These are phyloP conservation scores for Cyclotella sp. DNA, from an alignment of 108 stramenopile species.

Conservation along the genomic window DNA sequence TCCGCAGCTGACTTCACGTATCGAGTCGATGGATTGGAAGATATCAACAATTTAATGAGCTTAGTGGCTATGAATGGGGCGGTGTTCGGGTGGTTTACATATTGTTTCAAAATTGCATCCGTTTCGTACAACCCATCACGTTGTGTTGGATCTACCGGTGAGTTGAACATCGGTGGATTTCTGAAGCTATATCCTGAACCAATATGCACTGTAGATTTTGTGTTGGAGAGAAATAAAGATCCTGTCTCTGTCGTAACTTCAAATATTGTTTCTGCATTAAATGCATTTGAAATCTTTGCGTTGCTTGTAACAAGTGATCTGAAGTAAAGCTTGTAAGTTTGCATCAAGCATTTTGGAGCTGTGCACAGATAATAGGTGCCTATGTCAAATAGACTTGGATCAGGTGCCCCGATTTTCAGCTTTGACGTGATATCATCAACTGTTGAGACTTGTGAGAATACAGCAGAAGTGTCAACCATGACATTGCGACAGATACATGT, in stretches of 20 bases:
- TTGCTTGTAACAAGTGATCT: slow-evolving; percentile 17
- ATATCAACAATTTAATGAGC: slow-evolving; percentile 56
- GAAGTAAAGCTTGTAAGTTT: slow-evolving; percentile 12
- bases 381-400: slow-evolving; percentile 17
- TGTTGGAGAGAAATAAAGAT: slow-evolving; percentile 45
- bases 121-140: slow-evolving; percentile 44
- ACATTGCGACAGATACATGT: slow-evolving; percentile 29
- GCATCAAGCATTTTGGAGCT: slow-evolving; percentile 7
- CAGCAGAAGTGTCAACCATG: slow-evolving; percentile 9
- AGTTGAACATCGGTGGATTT: slow-evolving; percentile 41
- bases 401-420: slow-evolving; percentile 30
- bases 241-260: slow-evolving; percentile 39
- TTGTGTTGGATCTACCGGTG: slow-evolving; percentile 19
- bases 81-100: slow-evolving; percentile 52
- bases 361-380: slow-evolving; percentile 29
- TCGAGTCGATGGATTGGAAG: slow-evolving; percentile 71
- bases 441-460: slow-evolving; percentile 17
- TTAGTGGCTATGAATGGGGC: slow-evolving; percentile 64
- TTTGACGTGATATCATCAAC: slow-evolving; percentile 14
- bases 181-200: slow-evolving; percentile 37
- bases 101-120: slow-evolving; percentile 44
- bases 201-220: slow-evolving; percentile 44
- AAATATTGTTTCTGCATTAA: slow-evolving; percentile 56
- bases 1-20: slow-evolving; percentile 54
- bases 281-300: slow-evolving; percentile 8